Evolutionary conservation across 1,139 yeast species (phyloP).

Genomic region (Pichia sp.): DNA sequence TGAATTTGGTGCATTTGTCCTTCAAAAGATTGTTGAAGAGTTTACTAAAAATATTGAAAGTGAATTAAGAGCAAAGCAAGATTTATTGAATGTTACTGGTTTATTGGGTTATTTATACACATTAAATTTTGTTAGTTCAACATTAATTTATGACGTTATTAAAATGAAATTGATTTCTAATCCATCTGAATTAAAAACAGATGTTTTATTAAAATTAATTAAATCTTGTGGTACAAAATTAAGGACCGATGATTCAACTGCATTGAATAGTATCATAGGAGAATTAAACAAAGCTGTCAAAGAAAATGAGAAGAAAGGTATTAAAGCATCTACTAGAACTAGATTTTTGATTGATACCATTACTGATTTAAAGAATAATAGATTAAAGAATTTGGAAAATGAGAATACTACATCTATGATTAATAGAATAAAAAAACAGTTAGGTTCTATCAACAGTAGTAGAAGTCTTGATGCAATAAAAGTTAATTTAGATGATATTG

Average conservation of each 20-base stretch:
- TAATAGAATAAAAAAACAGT: conserved; percentile 59
- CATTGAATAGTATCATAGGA: conserved; percentile 73
- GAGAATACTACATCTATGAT: conserved; percentile 42
- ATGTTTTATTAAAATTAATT: conserved; percentile 63
- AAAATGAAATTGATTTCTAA: conserved; percentile 35
- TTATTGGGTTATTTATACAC: conserved; percentile 72
- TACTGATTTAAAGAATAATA: conserved; percentile 79
- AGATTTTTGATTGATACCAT: conserved; percentile 82
- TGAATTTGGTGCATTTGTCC: conserved; percentile 83
- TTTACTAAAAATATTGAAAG: conserved; percentile 34
- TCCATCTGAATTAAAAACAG: conserved; percentile 69
- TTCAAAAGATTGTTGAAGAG: conserved; percentile 71
- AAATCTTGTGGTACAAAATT: conserved; percentile 78
- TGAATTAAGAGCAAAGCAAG: conserved; percentile 37
- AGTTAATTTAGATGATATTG: conserved; percentile 79
- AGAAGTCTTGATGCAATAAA: conserved; percentile 68
- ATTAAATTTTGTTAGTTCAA: conserved; percentile 68
- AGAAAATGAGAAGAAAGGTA: conserved; percentile 34
- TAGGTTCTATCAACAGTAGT: conserved; percentile 45
- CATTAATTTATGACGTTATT: conserved; percentile 72
- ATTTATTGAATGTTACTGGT: conserved; percentile 64
- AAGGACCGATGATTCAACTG: conserved; percentile 83
- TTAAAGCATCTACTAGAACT: conserved; percentile 55
- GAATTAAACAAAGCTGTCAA: conserved; percentile 44
- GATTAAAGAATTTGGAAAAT: conserved; percentile 49